Percentiles rank a stretch among this genome's conserved stretches.
phyloP scores from a whole-genome alignment of 108 stramenopile genomes.

The Ochromonas danica region DNA sequence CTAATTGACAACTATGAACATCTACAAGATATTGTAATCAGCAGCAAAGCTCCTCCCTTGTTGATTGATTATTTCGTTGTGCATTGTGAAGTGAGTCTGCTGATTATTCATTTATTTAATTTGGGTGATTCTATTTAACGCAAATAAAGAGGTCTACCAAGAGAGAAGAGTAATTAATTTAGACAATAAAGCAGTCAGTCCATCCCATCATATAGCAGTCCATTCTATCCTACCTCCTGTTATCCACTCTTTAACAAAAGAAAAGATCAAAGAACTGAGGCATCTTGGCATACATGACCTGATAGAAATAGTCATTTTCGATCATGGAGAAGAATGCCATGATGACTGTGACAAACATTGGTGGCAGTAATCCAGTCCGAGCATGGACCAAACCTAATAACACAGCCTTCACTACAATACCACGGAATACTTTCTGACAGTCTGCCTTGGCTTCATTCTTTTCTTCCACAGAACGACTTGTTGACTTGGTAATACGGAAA shows the following conservation, averaged over 20 bases:
- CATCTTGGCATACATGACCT: not conserved
- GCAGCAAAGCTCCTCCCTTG: too few species aligned
- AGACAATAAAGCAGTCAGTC: too few species aligned
- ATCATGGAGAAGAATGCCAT: conserved; percentile 29
- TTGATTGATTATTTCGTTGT: too few species aligned
- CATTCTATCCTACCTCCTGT: too few species aligned
- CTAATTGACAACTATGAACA: too few species aligned
- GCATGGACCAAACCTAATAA: not conserved
- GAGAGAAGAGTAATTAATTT: too few species aligned
- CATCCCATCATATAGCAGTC: too few species aligned
- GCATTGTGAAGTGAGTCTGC: too few species aligned
- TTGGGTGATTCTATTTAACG: too few species aligned
- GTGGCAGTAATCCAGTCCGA: not conserved
- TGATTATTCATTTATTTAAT: too few species aligned
- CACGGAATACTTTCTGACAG: not conserved
- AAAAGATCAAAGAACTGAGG: not conserved
- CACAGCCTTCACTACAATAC: not conserved
- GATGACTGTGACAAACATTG: not conserved
- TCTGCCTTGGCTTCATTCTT: not conserved
- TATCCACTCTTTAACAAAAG: not conserved
- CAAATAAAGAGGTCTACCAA: too few species aligned
- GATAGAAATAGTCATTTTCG: conserved; percentile 10
- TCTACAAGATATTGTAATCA: too few species aligned
- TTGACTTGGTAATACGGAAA: not conserved
- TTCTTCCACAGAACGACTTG: not conserved